A percentile compares a stretch with the other conserved stretches of the same genome.
phyloP scores from a whole-genome alignment of 352 stramenopile genomes.

The Phytophthora kernoviae region DNA sequence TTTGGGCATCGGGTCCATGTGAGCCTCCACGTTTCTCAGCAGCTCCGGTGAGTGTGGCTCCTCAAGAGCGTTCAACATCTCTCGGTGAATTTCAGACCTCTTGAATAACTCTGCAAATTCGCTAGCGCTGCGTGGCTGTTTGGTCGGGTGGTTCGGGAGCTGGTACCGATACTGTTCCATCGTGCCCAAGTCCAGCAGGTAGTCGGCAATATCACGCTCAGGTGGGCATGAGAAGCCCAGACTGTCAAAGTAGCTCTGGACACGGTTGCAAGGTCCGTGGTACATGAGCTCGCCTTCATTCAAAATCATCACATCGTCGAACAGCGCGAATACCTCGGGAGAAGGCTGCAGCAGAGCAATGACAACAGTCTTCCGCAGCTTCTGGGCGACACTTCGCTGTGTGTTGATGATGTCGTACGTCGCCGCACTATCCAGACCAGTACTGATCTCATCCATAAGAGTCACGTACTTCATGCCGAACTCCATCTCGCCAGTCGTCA shows the following conservation, averaged over 20 bases:
- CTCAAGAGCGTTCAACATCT: conserved; percentile 32
- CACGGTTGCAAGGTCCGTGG: conserved; percentile 17
- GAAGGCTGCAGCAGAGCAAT: conserved; percentile 87
- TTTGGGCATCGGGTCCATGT: conserved; percentile 3
- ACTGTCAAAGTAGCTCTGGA: conserved; percentile 19
- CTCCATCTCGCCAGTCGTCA: conserved; percentile 83
- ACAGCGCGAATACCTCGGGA: conserved; percentile 90
- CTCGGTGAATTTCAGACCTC: conserved; percentile 34
- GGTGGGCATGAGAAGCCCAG: conserved; percentile 1
- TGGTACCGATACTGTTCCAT: conserved; percentile 1
- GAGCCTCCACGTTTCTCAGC: conserved; percentile 2
- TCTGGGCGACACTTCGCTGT: conserved; percentile 30
- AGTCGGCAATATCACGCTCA: conserved; percentile 1
- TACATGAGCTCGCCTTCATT: conserved; percentile 49
- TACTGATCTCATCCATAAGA: conserved; percentile 93
- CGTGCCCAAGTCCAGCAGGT: conserved; percentile 1
- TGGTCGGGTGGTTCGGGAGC: conserved; percentile 45
- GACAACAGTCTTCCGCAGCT: conserved; percentile 42
- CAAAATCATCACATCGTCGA: conserved; percentile 62
- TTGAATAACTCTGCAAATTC: conserved; percentile 16
- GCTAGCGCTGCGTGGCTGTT: conserved; percentile 24
- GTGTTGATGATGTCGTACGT: conserved; percentile 43
- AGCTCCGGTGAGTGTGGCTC: conserved; percentile 1
- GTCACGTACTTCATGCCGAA: conserved; percentile 68
- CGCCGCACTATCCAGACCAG: conserved; percentile 85